Percentiles rank a stretch among this genome's conserved stretches.
Evolutionary conservation across 2,329 filamentous ascomycete species (phyloP).

Genomic region (Clonostachys chloroleuca): DNA sequence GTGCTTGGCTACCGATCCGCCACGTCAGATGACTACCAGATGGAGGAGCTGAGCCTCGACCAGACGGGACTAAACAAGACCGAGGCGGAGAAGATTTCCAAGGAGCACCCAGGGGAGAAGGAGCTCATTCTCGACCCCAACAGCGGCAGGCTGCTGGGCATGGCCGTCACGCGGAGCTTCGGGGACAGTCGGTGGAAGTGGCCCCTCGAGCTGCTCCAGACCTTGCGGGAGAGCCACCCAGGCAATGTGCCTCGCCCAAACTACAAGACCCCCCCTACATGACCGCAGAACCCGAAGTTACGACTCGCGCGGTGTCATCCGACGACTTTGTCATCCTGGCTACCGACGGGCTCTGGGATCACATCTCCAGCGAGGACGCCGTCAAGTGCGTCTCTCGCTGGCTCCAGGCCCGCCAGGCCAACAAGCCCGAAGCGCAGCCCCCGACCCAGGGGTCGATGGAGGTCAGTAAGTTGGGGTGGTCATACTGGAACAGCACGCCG

Average conservation of each 20-base stretch:
- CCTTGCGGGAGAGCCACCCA: not conserved
- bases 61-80: slow-evolving; percentile 60
- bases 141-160: slow-evolving; percentile 57
- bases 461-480: slow-evolving; percentile 11
- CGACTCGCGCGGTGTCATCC: slow-evolving; percentile 44
- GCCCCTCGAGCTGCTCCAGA: slow-evolving; percentile 30
- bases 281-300: slow-evolving; percentile 62
- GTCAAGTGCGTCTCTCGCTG: slow-evolving; percentile 54
- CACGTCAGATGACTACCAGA: slow-evolving; percentile 37
- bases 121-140: slow-evolving; percentile 39
- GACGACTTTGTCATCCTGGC: slow-evolving; percentile 60
- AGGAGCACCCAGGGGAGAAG: slow-evolving; percentile 59
- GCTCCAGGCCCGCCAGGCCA: slow-evolving; percentile 25
- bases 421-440: slow-evolving; percentile 13
- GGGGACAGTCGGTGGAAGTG: slow-evolving; percentile 69
- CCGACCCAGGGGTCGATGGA: slow-evolving; percentile 1
- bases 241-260: slow-evolving; percentile 32
- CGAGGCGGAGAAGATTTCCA: slow-evolving; percentile 50
- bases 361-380: slow-evolving; percentile 50
- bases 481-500: slow-evolving; percentile 14
- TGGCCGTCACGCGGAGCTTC: slow-evolving; percentile 60
- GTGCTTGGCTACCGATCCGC: slow-evolving; percentile 49
- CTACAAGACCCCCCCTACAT: slow-evolving; percentile 60
- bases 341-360: slow-evolving; percentile 64
- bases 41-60: slow-evolving; percentile 54